phyloP scores from a whole-genome alignment of 176 grass and related monocot genomes.

The Secale cereale region DNA sequence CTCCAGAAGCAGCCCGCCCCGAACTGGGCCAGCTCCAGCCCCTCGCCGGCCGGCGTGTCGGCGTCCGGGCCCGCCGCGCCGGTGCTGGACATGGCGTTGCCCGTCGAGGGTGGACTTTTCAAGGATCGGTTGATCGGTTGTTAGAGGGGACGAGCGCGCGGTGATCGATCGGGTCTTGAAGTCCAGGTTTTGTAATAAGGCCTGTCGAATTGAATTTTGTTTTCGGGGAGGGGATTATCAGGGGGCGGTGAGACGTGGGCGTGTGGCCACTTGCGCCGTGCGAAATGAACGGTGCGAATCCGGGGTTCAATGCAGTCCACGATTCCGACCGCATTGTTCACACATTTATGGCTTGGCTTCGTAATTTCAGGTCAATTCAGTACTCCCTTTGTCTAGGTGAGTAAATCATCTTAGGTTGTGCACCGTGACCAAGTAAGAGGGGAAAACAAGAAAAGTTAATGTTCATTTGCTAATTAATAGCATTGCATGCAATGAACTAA shows the following conservation, averaged over 20 bases:
- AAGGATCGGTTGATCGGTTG: background rate
- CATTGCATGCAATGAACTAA: too few relatives aligned
- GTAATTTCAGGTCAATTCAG: background rate
- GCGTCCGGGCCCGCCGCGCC: conserved; percentile 46
- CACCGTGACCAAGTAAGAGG: too few relatives aligned
- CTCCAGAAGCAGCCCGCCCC: conserved; percentile 97
- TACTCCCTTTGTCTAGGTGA: too few relatives aligned
- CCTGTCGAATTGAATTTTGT: background rate
- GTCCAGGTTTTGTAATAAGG: background rate
- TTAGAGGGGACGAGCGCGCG: background rate
- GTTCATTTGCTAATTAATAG: too few relatives aligned
- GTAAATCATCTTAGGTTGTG: too few relatives aligned
- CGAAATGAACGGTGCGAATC: background rate
- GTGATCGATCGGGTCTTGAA: background rate
- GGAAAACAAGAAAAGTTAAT: too few relatives aligned
- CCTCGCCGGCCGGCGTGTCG: conserved; percentile 47
- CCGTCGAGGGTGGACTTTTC: background rate
- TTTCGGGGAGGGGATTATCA: background rate
- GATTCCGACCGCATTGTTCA: background rate
- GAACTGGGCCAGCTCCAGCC: conserved; percentile 74
- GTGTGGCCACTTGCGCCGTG: background rate
- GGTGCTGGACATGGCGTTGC: conserved; percentile 5
- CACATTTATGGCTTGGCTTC: background rate
- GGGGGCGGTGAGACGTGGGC: background rate
- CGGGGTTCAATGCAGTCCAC: background rate